These are phyloP conservation scores for Allantophomopsis cytisporea DNA, from an alignment of 2,329 filamentous ascomycete species.

Conservation along the genomic window DNA sequence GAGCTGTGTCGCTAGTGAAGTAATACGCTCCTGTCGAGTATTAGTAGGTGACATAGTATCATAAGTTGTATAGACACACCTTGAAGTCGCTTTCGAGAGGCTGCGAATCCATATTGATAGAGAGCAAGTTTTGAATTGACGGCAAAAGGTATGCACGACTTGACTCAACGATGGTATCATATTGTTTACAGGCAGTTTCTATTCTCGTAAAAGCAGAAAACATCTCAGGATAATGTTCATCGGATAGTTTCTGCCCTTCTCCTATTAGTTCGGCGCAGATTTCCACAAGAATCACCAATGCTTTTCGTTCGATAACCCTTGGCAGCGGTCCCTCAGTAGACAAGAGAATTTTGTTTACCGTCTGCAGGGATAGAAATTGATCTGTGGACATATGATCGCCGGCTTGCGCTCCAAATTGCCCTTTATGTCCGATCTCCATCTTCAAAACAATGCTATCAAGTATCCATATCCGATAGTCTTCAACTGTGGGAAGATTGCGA, in stretches of 20 bases:
- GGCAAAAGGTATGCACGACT: background rate
- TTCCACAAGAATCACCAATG: conserved; percentile 12
- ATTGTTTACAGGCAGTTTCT: conserved; percentile 8
- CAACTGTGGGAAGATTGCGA: conserved; percentile 15
- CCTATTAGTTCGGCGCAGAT: conserved; percentile 12
- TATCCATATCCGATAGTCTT: conserved; percentile 18
- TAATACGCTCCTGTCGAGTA: too few species aligned
- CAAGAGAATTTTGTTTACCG: conserved; percentile 11
- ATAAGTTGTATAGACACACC: background rate
- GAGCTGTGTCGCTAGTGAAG: too few species aligned
- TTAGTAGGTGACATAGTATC: too few species aligned
- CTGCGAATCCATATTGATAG: too few species aligned
- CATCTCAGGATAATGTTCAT: conserved; percentile 1
- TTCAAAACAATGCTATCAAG: conserved; percentile 12
- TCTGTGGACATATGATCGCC: too few species aligned
- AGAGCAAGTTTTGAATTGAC: too few species aligned
- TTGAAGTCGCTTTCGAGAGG: conserved; percentile 3
- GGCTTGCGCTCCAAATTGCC: too few species aligned
- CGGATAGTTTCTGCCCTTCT: conserved; percentile 3
- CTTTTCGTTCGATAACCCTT: conserved; percentile 15
- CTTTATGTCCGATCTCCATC: too few species aligned
- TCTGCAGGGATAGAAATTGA: conserved; percentile 3
- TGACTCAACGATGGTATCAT: conserved; percentile 9
- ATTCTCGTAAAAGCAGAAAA: conserved; percentile 9
- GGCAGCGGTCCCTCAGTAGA: conserved; percentile 6